Conservation (phyloP, 176 grass and related monocot species). For the Avena insularis region DNA sequence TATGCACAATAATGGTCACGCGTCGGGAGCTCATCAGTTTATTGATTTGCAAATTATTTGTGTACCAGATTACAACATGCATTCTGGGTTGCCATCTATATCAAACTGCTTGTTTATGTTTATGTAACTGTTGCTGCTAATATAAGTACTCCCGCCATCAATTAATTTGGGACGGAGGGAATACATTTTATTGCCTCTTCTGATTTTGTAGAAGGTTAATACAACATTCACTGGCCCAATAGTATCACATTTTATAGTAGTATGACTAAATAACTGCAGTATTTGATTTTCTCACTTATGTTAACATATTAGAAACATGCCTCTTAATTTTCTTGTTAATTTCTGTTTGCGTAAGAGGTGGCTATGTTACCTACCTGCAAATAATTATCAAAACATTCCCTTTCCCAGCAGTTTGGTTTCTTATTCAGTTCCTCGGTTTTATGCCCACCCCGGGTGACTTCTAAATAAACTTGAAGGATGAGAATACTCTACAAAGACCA, state of each 20-base stretch:
- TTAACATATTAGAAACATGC: slow-evolving; percentile 10
- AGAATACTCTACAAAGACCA: background rate
- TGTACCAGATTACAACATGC: background rate
- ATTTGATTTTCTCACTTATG: slow-evolving; percentile 16
- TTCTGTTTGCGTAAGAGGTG: slow-evolving; percentile 3
- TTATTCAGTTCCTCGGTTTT: background rate
- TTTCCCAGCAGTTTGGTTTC: background rate
- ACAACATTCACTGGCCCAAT: background rate
- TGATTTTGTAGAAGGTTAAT: slow-evolving; percentile 6
- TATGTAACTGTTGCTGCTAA: slow-evolving; percentile 21
- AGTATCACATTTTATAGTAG: background rate
- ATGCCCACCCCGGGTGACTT: background rate
- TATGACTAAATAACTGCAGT: slow-evolving; percentile 13
- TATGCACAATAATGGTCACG: background rate
- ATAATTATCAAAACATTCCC: background rate
- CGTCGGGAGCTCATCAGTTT: background rate
- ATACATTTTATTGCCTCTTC: slow-evolving; percentile 4
- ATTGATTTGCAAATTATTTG: slow-evolving; percentile 13
- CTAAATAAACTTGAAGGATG: slow-evolving; percentile 14
- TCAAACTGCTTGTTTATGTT: slow-evolving; percentile 13
- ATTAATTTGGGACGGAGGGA: no score
- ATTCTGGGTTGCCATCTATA: background rate
- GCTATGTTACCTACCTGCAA: background rate
- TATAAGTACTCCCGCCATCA: background rate
- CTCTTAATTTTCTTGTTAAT: slow-evolving; percentile 19